Evolutionary conservation across 345 rosid genomes (phyloP), one percentile per base, ranked within the genome.

Genomic region (Populus ilicifolia): DNA sequence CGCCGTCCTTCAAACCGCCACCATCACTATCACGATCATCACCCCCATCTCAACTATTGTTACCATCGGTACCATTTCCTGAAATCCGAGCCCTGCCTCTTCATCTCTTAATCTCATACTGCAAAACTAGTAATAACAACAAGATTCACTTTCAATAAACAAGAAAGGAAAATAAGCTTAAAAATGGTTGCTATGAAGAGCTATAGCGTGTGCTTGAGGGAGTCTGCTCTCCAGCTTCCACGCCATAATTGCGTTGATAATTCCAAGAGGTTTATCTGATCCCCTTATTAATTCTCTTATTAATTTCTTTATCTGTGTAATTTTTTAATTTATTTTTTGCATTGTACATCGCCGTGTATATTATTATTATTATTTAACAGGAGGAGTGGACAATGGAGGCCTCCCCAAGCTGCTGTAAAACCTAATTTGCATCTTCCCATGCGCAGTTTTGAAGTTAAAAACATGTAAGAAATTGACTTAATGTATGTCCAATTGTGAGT

Each of bases 361-460:
- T 35, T 66, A 29, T 71, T n/a, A 6, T 43, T 23, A 30, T 12
- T 46, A 2, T 75, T 63, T 39, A 36, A 39, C 83, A 87, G 92
- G 86, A 89, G 88, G 77, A 78, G 75, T 56, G 69, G 43, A 6
- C 86, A 66, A 84, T 90, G 88, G 92, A 80, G 75, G 36, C 81
- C 92, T 73, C 92, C 93, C 18, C 87, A 75, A 79, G 96, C 93
- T 50, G 92, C 94, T 69, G 79, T 90, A 11, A 76, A 89, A 25
- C 90, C 93, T 0, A 86, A 90, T 79, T 79, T 88, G 64, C 95
- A 91, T 82, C 93, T 91, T 59, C 98, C 96, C 9, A 89, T 83
- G 96, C 93, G 97, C 35, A 90, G 92, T 79, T 85, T 87, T 70
- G 96, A 92, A 82, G 91, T 87, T 43, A 86, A 89, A 78, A 90